Conservation (phyloP, 1,284 basidiomycete species). For the Peniophora sp. region DNA sequence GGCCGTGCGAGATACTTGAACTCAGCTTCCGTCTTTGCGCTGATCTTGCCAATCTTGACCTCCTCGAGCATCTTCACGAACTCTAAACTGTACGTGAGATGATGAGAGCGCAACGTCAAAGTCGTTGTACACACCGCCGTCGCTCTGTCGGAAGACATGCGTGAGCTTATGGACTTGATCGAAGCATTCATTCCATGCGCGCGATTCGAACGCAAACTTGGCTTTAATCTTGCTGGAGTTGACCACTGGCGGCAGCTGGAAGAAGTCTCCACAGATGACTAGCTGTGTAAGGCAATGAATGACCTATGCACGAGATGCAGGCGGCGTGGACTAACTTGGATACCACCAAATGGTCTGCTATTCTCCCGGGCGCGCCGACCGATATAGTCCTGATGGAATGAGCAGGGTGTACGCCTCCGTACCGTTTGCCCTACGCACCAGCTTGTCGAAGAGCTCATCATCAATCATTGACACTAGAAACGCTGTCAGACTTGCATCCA, state of each 20-base stretch:
- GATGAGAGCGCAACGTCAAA: neutral
- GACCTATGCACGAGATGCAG: neutral
- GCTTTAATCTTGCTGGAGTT: constrained; percentile 25
- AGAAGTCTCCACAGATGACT: constrained; percentile 74
- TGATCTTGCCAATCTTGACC: constrained; percentile 56
- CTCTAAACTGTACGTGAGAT: constrained; percentile 21
- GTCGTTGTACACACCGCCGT: constrained; percentile 38
- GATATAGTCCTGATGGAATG: constrained; percentile 30
- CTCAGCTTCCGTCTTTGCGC: constrained; percentile 34
- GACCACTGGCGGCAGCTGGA: constrained; percentile 72
- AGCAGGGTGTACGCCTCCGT: too few relatives aligned
- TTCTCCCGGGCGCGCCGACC: constrained; percentile 42
- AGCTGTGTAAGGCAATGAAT: constrained; percentile 34
- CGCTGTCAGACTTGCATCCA: too few relatives aligned
- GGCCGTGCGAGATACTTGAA: constrained; percentile 55
- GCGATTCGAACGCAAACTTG: constrained; percentile 62
- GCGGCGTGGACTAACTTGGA: constrained; percentile 57
- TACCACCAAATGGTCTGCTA: constrained; percentile 59
- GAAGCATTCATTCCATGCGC: constrained; percentile 48
- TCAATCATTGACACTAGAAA: constrained; percentile 51
- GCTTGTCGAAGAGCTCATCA: constrained; percentile 57
- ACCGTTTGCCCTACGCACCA: constrained; percentile 42
- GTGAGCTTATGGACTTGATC: constrained; percentile 27
- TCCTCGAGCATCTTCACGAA: constrained; percentile 71
- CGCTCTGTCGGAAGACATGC: constrained; percentile 38